Percentiles rank a stretch among this genome's conserved stretches.
Conservation (phyloP, 1,284 basidiomycete genomes). For the Afroboletus lepidellus region DNA sequence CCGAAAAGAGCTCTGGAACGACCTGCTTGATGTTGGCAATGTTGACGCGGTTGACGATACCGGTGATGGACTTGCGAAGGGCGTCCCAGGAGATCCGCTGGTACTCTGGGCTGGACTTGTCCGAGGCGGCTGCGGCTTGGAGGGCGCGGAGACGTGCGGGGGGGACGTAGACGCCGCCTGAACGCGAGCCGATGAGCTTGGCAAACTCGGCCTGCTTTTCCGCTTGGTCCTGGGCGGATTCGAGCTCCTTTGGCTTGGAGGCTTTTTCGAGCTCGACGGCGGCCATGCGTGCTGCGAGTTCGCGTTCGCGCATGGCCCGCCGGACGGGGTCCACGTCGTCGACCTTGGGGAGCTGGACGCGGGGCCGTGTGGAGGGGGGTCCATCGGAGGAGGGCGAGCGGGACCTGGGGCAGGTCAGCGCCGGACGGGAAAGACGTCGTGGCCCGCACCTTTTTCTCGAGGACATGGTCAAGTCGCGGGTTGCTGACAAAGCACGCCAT, state of each 20-base stretch:
- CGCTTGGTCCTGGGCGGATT: slow-evolving; percentile 47
- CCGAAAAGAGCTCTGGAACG: slow-evolving; percentile 89
- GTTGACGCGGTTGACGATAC: slow-evolving; percentile 99
- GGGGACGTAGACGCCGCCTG: slow-evolving; percentile 96
- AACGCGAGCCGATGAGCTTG: slow-evolving; percentile 74
- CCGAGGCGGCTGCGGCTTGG: slow-evolving; percentile 81
- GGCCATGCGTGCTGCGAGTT: slow-evolving; percentile 70
- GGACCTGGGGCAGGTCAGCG: slow-evolving; percentile 43
- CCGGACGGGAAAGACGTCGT: not conserved
- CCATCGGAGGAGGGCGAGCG: slow-evolving; percentile 52
- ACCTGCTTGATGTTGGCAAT: slow-evolving; percentile 96
- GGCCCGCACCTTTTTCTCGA: slow-evolving; percentile 27
- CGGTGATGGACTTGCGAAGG: slow-evolving; percentile 95
- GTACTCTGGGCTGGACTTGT: slow-evolving; percentile 90
- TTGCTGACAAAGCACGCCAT: slow-evolving; percentile 29
- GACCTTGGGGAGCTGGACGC: slow-evolving; percentile 51
- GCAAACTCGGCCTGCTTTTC: slow-evolving; percentile 80
- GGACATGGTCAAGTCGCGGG: slow-evolving; percentile 1
- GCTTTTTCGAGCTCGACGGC: slow-evolving; percentile 69
- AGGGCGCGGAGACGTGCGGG: slow-evolving; percentile 90
- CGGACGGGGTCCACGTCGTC: slow-evolving; percentile 77
- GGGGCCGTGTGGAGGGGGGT: slow-evolving; percentile 56
- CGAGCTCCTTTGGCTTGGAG: slow-evolving; percentile 47
- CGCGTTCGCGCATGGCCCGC: slow-evolving; percentile 73
- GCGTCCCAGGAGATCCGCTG: slow-evolving; percentile 98